A percentile compares a stretch with the other conserved stretches of the same genome.
phyloP scores from a whole-genome alignment of 2,329 filamentous ascomycete genomes.

The Phoma sp. region DNA sequence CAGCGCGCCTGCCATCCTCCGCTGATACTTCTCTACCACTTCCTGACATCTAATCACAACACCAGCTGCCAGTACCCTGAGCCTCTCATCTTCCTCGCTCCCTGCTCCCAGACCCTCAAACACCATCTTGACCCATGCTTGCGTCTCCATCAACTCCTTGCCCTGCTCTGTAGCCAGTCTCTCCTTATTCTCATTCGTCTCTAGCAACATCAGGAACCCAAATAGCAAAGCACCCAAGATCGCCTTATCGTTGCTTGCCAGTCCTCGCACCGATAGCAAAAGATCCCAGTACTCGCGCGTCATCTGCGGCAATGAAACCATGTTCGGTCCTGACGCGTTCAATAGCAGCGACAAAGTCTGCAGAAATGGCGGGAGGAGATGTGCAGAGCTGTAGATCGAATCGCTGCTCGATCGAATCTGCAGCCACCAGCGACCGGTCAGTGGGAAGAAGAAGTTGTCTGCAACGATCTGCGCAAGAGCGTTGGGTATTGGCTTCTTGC shows the following conservation, averaged over 20 bases:
- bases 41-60: conserved; percentile 81
- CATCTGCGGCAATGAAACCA: conserved; percentile 77
- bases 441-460: conserved; percentile 82
- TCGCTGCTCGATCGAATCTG: conserved; percentile 59
- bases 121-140: conserved; percentile 82
- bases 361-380: conserved; percentile 79
- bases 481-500: conserved; percentile 72
- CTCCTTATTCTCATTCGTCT: conserved; percentile 78
- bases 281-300: conserved; percentile 85
- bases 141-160: conserved; percentile 81
- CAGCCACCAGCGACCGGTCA: conserved; percentile 81
- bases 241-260: conserved; percentile 61
- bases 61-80: conserved; percentile 79
- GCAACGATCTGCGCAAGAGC: conserved; percentile 79
- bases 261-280: conserved; percentile 73
- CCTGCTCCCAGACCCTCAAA: conserved; percentile 64
- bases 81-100: conserved; percentile 74
- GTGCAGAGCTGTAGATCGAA: conserved; percentile 74
- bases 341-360: conserved; percentile 86
- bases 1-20: conserved; percentile 75
- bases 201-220: conserved; percentile 78
- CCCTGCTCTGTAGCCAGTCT: conserved; percentile 77
- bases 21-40: conserved; percentile 81
- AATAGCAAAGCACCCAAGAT: conserved; percentile 80
- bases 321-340: conserved; percentile 82